Evolutionary conservation across 108 stramenopile species (phyloP).

Genomic region (Hondaea fermentalgiana): DNA sequence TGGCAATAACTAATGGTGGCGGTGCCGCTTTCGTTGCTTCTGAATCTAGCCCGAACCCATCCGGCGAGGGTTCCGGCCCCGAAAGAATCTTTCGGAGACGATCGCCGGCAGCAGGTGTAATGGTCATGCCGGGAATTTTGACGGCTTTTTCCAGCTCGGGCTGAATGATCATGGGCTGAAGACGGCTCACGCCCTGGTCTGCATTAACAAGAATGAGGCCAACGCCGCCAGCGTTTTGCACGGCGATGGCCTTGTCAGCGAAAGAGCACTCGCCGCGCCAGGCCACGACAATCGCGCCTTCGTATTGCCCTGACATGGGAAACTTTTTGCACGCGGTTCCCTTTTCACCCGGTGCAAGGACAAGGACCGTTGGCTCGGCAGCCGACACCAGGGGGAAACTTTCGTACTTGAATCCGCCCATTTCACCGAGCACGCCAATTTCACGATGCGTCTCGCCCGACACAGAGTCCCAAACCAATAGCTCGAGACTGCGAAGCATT

Average conservation of each 20-base stretch:
- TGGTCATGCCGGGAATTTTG: not conserved
- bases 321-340: not conserved
- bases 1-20: not conserved
- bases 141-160: not conserved
- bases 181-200: not conserved
- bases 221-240: not conserved
- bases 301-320: not conserved
- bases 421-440: not conserved
- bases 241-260: not conserved
- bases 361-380: not conserved
- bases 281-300: not conserved
- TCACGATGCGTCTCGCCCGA: not conserved
- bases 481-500: not conserved
- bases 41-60: not conserved
- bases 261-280: not conserved
- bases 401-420: not conserved
- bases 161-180: not conserved
- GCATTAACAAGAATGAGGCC: not conserved
- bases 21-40: not conserved
- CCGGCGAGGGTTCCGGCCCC: not conserved
- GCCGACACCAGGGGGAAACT: not conserved
- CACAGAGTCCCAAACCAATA: not conserved
- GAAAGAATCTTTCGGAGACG: not conserved
- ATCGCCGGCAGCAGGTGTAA: not conserved
- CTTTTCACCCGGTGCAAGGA: not conserved